Base-by-base conservation (phyloP, 169 alveolate genomes). In the Perkinsus olseni region DNA sequence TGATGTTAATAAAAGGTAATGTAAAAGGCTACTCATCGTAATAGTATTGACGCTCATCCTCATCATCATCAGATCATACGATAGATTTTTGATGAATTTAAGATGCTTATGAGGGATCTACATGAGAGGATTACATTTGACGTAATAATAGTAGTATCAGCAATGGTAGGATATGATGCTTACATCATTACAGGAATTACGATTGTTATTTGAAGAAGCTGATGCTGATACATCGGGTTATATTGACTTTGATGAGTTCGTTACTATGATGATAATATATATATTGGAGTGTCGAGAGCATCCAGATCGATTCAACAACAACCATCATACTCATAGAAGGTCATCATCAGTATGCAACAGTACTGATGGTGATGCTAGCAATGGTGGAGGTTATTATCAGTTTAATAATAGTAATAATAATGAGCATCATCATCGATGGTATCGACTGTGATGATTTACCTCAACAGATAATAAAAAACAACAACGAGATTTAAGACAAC, bases 161-260 rank as follows among this genome's bases (percentile, higher is more conserved):
- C n/a, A n/a, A n/a, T n/a, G n/a, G n/a, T n/a, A n/a, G n/a, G n/a
- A n/a, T n/a, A n/a, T n/a, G n/a, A n/a, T n/a, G n/a, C n/a, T n/a
- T n/a, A n/a, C n/a, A n/a, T n/a, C n/a, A n/a, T n/a, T n/a, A n/a
- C n/a, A 45, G 62, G 62, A 45, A 45, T 45, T 45, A 45, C 17
- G 17, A 10, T 10, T 10, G 17, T 45, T 45, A 45, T 45, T 45
- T 45, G 17, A 45, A 45, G 62, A 45, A 45, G 62, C 62, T 45
- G 62, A 45, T 45, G 62, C 17, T 45, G 62, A 45, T 45, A 45
- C 6, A 10, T 45, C 62, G 24, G 93, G 93, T n/a, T 13, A 3
- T 1, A 51, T 92, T 10, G 93, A 92, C 45, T 92, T 92, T 40
- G 13, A 45, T n/a, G 93, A 92, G 50, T 92, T 92, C 91, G 93